Conservation (phyloP, 2,329 filamentous ascomycete species). For the Neopestalotiopsis clavispora region DNA sequence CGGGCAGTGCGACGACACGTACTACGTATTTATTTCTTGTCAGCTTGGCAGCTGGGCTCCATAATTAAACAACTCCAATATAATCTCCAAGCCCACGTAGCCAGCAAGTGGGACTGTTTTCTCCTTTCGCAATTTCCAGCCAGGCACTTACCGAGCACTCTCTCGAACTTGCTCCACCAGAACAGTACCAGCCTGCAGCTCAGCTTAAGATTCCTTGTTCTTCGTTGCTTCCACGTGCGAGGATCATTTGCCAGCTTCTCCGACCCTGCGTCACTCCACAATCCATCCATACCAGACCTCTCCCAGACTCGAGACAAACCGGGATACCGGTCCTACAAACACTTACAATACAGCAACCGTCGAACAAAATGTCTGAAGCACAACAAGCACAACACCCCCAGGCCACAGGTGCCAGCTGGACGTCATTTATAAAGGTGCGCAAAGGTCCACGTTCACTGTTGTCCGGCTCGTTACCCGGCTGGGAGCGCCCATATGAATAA, state of each 20-base stretch:
- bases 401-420: conserved; percentile 36
- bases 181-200: background rate
- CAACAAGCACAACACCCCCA: conserved; percentile 29
- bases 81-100: background rate
- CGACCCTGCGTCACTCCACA: conserved; percentile 5
- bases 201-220: background rate
- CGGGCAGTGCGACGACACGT: no score
- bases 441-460: background rate
- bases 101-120: background rate
- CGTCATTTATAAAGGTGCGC: conserved; percentile 37
- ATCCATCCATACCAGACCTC: background rate
- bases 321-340: background rate
- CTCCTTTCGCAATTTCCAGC: conserved; percentile 1
- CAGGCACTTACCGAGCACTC: background rate
- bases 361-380: conserved; percentile 13
- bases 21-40: background rate
- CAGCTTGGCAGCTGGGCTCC: background rate
- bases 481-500: conserved; percentile 13
- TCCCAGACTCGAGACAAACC: background rate
- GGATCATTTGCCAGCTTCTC: conserved; percentile 2
- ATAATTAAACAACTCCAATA: background rate
- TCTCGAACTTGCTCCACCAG: background rate
- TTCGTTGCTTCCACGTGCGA: background rate
- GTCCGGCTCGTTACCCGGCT: background rate
- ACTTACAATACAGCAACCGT: background rate